Base-by-base conservation (phyloP, 768 basidiomycete genomes). In the Basidioascus undulatus region DNA sequence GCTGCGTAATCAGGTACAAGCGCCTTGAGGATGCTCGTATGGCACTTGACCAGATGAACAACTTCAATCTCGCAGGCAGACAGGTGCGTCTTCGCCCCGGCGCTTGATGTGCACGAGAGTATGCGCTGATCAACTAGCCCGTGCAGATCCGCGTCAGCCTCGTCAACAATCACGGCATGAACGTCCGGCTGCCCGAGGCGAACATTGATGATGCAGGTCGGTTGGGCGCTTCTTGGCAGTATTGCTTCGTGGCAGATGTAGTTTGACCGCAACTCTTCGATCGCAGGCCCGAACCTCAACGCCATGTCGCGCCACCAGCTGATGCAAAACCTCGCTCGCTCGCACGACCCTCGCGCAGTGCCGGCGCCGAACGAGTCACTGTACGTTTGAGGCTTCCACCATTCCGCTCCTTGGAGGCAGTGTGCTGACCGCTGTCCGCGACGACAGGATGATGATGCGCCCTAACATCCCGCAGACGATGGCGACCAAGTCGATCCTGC, bases 301-400 rank as follows among this genome's bases (percentile, higher is more conserved):
- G 81, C 81, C 67, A 81, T 80, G 55, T 83, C 84, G 57, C 81
- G 92, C 63, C 86, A 92, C 68, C 82, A 84, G 60, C 82, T 98
- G 66, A 98, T 98, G 92, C 83, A 87, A 65, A 98, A 96, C 74
- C 81, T 98, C 70, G 86, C 92, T 59, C 83, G 92, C 66, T 44
- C 40, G 3, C 33, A 36, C 21, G 44, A 48, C 24, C 26, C 43
- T 3, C 47, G 47, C 9, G 26, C 44, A 4, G 39, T 25, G 21
- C 48, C 51, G 9, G n/a, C n/a, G n/a, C n/a, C n/a, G n/a, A n/a
- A n/a, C n/a, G n/a, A n/a, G n/a, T n/a, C n/a, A n/a, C n/a, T n/a
- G n/a, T n/a, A n/a, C n/a, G n/a, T n/a, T n/a, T n/a, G n/a, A n/a
- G n/a, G n/a, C n/a, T n/a, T n/a, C n/a, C n/a, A n/a, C n/a, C n/a